A percentile compares a stretch with the other conserved stretches of the same genome.
These are phyloP conservation scores for Rhizopogon vulgaris DNA, from an alignment of 768 basidiomycete genomes.

Conservation along the genomic window DNA sequence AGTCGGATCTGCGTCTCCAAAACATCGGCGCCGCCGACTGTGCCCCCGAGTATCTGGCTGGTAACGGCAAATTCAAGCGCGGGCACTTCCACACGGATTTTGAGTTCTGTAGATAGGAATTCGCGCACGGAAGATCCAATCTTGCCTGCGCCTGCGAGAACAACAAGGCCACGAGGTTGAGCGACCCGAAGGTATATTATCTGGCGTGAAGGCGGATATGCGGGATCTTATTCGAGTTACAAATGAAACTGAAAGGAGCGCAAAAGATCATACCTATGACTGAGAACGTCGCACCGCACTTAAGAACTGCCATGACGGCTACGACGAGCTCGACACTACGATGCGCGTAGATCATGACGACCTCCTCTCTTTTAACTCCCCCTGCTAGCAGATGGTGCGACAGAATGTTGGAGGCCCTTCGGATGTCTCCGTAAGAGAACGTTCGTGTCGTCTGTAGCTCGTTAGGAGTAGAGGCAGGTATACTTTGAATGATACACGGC, in stretches of 20 bases:
- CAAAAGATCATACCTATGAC: slow-evolving; percentile 70
- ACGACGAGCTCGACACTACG: slow-evolving; percentile 95
- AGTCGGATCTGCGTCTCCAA: slow-evolving; percentile 49
- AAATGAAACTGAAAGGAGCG: background rate
- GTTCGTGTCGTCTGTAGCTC: slow-evolving; percentile 46
- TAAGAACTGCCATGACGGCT: slow-evolving; percentile 93
- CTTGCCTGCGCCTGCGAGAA: slow-evolving; percentile 84
- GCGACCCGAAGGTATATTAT: slow-evolving; percentile 91
- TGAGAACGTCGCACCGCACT: slow-evolving; percentile 94
- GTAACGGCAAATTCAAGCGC: slow-evolving; percentile 69
- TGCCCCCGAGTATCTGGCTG: slow-evolving; percentile 65
- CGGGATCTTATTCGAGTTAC: slow-evolving; percentile 64
- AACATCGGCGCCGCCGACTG: slow-evolving; percentile 46
- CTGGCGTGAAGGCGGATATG: slow-evolving; percentile 91
- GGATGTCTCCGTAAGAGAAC: slow-evolving; percentile 78
- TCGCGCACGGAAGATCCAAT: slow-evolving; percentile 79
- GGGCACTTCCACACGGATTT: slow-evolving; percentile 87
- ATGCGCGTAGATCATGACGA: slow-evolving; percentile 97
- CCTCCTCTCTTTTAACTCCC: slow-evolving; percentile 88
- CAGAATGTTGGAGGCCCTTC: slow-evolving; percentile 80
- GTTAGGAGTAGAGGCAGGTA: slow-evolving; percentile 34
- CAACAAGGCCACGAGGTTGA: slow-evolving; percentile 82
- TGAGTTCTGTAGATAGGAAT: slow-evolving; percentile 70
- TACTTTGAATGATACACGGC: slow-evolving; percentile 83
- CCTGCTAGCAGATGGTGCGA: slow-evolving; percentile 83